Evolutionary conservation across 75 land plant genomes (phyloP), one percentile per base, ranked within the genome.

Genomic region (Picea glauca): DNA sequence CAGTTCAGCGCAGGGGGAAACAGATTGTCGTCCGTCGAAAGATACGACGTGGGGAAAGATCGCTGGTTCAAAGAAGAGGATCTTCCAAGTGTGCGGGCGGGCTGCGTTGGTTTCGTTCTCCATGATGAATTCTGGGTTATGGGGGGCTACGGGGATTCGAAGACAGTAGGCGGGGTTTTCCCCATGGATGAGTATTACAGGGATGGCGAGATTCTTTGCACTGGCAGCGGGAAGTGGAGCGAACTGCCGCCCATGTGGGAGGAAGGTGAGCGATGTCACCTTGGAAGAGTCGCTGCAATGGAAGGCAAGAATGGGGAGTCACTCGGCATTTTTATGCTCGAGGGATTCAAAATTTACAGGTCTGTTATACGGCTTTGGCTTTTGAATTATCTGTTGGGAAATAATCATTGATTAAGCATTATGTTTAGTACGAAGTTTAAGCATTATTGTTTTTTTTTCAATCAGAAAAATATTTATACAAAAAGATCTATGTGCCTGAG

Each of bases 141-240:
- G 88, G 98, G 98, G 26, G 98, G 98, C 5, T 96, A 96, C 78
- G 99, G 99, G 23, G 90, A 82, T 57, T 83, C 87, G 4, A 77
- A 89, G 77, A 87, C 90, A 5, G 63, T 94, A 0, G 50, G 88
- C 3, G 99, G 95, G 43, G 76, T 92, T 30, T 81, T 96, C 56
- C 99, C 98, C 0, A 90, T 93, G 50, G 92, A 92, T 81, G 95
- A 92, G 81, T 82, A 92, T 79, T 96, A 84, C 76, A 85, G 83
- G 78, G 94, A 92, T 62, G 98, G 87, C 2, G 93, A 85, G 75
- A 89, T 91, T 58, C 65, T 94, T 79, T 83, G 84, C 31, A 23
- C 89, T 78, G 83, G 78, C 74, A 86, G 81, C 61, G 87, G 90
- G 35, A 78, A 58, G 68, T 96, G 97, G 99, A 82, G 94, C 79